Conservation (phyloP, 345 rosid species). For the Noccaea caerulescens region DNA sequence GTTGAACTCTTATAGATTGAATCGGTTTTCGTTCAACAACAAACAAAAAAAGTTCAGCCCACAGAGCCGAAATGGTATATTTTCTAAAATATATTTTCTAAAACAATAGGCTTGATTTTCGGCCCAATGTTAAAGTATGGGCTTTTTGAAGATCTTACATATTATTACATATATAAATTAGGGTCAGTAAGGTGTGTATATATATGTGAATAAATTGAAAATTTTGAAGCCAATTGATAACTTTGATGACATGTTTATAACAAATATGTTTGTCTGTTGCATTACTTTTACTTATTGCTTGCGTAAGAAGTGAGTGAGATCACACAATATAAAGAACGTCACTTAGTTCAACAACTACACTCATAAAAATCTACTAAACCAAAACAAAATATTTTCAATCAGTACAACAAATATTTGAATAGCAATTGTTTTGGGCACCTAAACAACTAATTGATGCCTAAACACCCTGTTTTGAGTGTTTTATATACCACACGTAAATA, state of each 20-base stretch:
- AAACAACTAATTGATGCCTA: not conserved
- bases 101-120: not conserved
- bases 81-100: not conserved
- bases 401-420: not conserved
- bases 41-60: not conserved
- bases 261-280: constrained; percentile 43
- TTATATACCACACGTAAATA: too few species aligned
- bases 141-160: not conserved
- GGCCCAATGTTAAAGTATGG: not conserved
- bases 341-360: constrained; percentile 38
- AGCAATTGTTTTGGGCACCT: not conserved
- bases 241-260: constrained; percentile 26
- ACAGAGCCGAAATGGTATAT: not conserved
- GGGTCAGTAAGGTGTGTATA: not conserved
- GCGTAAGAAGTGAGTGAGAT: constrained; percentile 33
- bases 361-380: not conserved
- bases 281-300: constrained; percentile 36
- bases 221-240: constrained; percentile 11
- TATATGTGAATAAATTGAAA: constrained; percentile 8
- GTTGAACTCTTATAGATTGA: not conserved
- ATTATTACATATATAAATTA: not conserved
- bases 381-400: not conserved
- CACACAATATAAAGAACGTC: constrained; percentile 8
- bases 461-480: not conserved
- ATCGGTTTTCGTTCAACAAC: not conserved